Evolutionary conservation across 2,329 filamentous ascomycete species (phyloP).

Genomic region (Leptosphaerulina australis): DNA sequence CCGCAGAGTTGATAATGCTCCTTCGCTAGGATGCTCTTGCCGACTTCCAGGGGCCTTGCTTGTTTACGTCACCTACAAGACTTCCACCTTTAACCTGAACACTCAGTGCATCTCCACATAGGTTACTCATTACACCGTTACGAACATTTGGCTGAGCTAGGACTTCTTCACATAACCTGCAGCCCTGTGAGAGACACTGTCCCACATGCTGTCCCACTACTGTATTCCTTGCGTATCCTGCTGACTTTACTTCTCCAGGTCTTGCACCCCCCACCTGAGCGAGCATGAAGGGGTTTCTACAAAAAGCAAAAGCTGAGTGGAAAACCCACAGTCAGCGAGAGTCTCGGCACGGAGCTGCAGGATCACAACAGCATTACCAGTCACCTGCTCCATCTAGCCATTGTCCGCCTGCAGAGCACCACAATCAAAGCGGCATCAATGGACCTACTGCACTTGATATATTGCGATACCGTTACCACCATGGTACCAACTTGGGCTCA

Average conservation of each 20-base stretch:
- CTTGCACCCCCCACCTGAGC: background rate
- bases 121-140: background rate
- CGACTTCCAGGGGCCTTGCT: constrained; percentile 8
- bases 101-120: constrained; percentile 3
- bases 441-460: constrained; percentile 51
- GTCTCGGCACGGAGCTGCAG: background rate
- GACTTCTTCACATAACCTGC: background rate
- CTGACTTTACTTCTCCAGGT: background rate
- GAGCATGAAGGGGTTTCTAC: constrained; percentile 37
- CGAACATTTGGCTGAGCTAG: background rate
- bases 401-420: constrained; percentile 7
- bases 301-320: constrained; percentile 38
- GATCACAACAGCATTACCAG: constrained; percentile 2
- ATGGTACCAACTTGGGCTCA: constrained; percentile 64
- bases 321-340: constrained; percentile 19
- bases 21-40: constrained; percentile 5
- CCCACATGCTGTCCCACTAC: background rate
- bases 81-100: background rate
- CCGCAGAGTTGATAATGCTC: background rate
- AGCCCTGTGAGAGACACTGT: background rate
- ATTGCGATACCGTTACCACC: constrained; percentile 63
- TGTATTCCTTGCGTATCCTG: background rate
- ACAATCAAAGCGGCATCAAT: constrained; percentile 42
- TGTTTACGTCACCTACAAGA: constrained; percentile 15
- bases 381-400: background rate